Base-by-base conservation (phyloP, 257 asterid genomes). In the Nicotiana benthamiana region DNA sequence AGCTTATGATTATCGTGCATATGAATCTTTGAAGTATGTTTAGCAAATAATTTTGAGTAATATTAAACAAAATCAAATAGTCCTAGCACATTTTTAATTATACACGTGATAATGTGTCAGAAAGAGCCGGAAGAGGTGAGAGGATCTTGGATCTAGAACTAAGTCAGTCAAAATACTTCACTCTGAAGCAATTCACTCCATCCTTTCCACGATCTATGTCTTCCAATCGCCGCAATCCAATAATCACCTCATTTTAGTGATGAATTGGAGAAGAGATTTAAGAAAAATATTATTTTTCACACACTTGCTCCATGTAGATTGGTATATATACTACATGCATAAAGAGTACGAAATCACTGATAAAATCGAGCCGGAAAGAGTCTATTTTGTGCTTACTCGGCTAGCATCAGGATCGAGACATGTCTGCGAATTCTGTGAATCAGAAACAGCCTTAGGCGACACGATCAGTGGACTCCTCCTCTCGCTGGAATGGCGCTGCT, bases 381-480 rank as follows among this genome's bases (percentile, higher is more conserved):
- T 32, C 53, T 22, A 16, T 24, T 75, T n/a, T n/a, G 24, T 51
- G 77, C 83, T 76, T 90, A 93, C 98, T 30, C 92, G 68, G 86
- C 97, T 94, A 67, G 98, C 98, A 63, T 94, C 98, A 32, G 98
- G 98, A 81, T 94, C 92, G 11, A 94, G 97, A 84, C 98, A 94
- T 2, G 98, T 94, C 88, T 92, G 98, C 80, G 98, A 87, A 81
- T 87, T 94, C 81, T 90, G 97, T 48, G 98, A 94, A 87, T 94
- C 98, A 24, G 98, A 94, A 59, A 92, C 97, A 30, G 97, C 98
- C 82, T 90, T 91, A 10, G 98, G 98, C 30, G 97, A 91, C 3
- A 94, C 90, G 78, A 91, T 82, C 72, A 87, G 20, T 70, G 94
- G 90, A 54, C 40, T 82, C 61, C 88, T 86, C 0, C 75, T 59